Conservation (phyloP, 148 eudicot genomes). For the Fagopyrum esculentum region DNA sequence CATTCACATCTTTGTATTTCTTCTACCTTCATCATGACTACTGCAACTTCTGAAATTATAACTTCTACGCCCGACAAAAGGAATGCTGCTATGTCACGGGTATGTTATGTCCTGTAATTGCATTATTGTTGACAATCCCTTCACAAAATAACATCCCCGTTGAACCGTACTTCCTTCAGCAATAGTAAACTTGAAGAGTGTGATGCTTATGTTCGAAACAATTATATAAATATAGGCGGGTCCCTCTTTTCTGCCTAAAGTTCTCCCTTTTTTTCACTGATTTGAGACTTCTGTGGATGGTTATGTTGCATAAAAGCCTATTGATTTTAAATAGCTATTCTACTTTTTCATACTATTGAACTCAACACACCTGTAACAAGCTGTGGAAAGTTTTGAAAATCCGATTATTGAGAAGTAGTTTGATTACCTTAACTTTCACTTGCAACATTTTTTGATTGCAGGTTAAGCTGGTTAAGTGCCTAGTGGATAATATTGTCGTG, state of each 20-base stretch:
- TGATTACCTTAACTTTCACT: background rate
- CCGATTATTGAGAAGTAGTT: background rate
- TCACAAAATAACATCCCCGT: background rate
- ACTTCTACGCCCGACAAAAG: background rate
- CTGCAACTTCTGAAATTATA: background rate
- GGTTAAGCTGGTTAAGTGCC: conserved; percentile 53
- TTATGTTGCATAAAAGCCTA: background rate
- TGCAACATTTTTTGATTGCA: conserved; percentile 16
- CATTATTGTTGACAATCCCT: background rate
- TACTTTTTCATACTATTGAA: background rate
- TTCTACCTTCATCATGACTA: background rate
- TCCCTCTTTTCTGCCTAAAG: conserved; percentile 6
- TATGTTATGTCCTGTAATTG: background rate
- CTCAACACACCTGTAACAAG: background rate
- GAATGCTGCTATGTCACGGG: background rate
- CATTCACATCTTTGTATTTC: background rate
- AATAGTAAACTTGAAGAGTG: background rate
- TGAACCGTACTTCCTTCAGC: conserved; percentile 4
- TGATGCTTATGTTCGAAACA: background rate
- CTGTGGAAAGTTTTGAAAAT: background rate
- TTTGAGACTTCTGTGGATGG: background rate
- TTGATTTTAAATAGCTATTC: background rate
- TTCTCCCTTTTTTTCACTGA: background rate
- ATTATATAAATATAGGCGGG: background rate
- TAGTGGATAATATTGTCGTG: conserved; percentile 42